phyloP scores from a whole-genome alignment of 2,329 filamentous ascomycete genomes.

The Alternaria atra region DNA sequence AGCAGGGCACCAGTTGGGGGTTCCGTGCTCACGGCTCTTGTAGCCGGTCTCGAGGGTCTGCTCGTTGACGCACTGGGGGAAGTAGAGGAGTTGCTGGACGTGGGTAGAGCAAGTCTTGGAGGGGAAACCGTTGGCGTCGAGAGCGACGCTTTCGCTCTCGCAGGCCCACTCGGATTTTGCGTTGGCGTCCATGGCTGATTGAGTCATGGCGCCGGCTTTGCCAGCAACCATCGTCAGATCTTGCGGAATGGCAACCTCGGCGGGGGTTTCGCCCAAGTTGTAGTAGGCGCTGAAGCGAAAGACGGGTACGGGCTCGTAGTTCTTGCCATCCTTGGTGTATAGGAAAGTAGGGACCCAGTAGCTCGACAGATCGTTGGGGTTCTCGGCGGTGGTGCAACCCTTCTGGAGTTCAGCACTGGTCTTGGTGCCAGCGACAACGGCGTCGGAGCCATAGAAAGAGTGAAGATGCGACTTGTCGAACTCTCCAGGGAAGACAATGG shows the following conservation, averaged over 20 bases:
- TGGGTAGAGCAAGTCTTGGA: slow-evolving; percentile 54
- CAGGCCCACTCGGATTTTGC: slow-evolving; percentile 42
- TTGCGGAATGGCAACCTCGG: slow-evolving; percentile 58
- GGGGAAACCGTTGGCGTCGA: slow-evolving; percentile 43
- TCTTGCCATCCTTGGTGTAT: slow-evolving; percentile 48
- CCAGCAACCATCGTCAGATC: slow-evolving; percentile 56
- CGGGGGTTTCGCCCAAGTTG: slow-evolving; percentile 52
- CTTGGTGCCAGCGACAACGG: slow-evolving; percentile 51
- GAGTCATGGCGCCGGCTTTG: slow-evolving; percentile 46
- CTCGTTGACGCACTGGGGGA: slow-evolving; percentile 57
- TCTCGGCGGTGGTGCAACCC: slow-evolving; percentile 57
- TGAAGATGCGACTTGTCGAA: slow-evolving; percentile 55
- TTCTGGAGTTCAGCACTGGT: slow-evolving; percentile 52
- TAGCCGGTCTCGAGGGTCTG: slow-evolving; percentile 48
- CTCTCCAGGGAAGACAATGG: slow-evolving; percentile 54
- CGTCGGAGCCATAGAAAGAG: slow-evolving; percentile 58
- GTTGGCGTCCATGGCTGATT: slow-evolving; percentile 29
- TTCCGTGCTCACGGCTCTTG: slow-evolving; percentile 40
- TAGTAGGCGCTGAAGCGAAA: slow-evolving; percentile 60
- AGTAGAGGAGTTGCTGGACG: slow-evolving; percentile 57
- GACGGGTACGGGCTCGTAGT: slow-evolving; percentile 43
- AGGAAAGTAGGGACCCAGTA: slow-evolving; percentile 60
- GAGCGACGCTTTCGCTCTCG: slow-evolving; percentile 27
- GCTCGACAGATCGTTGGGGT: slow-evolving; percentile 58
- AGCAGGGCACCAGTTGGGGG: slow-evolving; percentile 52